Percentiles rank a stretch among this genome's conserved stretches.
Conservation (phyloP, 257 asterid species). For the Petrea volubilis region DNA sequence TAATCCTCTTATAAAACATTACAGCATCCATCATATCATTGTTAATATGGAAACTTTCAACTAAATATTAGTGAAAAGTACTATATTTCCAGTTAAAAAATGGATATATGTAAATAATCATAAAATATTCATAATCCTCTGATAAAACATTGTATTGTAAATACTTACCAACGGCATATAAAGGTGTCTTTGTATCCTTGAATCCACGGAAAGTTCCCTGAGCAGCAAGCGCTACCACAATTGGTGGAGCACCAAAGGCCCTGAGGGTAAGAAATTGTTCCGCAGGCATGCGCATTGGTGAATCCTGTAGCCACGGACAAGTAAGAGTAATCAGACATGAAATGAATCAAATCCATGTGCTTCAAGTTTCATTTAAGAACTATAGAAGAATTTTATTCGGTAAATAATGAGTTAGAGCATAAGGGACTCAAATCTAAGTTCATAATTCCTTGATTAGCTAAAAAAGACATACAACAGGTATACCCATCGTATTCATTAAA, state of each 20-base stretch:
- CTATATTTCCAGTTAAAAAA: background rate
- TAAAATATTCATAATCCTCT: no score
- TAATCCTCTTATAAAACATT: no score
- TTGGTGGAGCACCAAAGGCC: slow-evolving; percentile 92
- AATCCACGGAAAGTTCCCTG: slow-evolving; percentile 98
- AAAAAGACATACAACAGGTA: slow-evolving; percentile 87
- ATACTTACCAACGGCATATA: slow-evolving; percentile 75
- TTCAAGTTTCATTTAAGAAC: no score
- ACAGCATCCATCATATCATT: background rate
- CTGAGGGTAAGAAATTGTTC: slow-evolving; percentile 81
- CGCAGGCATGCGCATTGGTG: slow-evolving; percentile 90
- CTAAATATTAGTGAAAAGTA: background rate
- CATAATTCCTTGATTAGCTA: slow-evolving; percentile 32
- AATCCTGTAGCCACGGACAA: slow-evolving; percentile 57
- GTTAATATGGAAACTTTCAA: slow-evolving; percentile 8
- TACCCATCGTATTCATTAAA: slow-evolving; percentile 85
- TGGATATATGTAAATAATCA: background rate
- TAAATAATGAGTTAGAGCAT: no score
- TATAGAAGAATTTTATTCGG: no score
- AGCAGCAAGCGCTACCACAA: slow-evolving; percentile 93
- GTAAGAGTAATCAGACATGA: slow-evolving; percentile 14
- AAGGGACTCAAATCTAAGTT: slow-evolving; percentile 5
- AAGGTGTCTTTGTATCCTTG: slow-evolving; percentile 94
- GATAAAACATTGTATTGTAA: background rate
- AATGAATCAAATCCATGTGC: no score